These are phyloP conservation scores for Emergomyces pasteurianus DNA, from an alignment of 2,329 filamentous ascomycete genomes.

Conservation along the genomic window DNA sequence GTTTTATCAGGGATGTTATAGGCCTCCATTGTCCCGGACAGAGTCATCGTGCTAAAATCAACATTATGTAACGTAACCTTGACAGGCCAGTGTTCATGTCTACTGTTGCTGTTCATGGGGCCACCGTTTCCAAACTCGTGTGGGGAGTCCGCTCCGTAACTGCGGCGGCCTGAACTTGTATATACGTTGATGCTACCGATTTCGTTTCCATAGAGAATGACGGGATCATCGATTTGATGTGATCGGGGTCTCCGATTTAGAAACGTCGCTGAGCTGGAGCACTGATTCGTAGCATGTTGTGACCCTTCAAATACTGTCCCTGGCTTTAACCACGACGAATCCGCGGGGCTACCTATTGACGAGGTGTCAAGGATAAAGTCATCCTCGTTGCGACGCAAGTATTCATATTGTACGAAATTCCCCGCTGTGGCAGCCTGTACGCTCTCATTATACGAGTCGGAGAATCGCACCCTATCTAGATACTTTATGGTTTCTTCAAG, in stretches of 20 bases:
- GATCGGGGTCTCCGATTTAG: slow-evolving; percentile 19
- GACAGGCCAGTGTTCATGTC: slow-evolving; percentile 47
- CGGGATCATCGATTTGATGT: slow-evolving; percentile 20
- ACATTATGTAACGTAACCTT: slow-evolving; percentile 54
- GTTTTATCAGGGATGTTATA: slow-evolving; percentile 51
- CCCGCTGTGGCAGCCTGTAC: slow-evolving; percentile 41
- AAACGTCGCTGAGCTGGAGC: slow-evolving; percentile 16
- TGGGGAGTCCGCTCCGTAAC: slow-evolving; percentile 23
- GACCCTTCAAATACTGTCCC: slow-evolving; percentile 50
- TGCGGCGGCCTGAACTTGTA: slow-evolving; percentile 23
- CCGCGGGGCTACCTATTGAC: slow-evolving; percentile 38
- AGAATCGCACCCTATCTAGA: slow-evolving; percentile 46
- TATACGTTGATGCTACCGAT: slow-evolving; percentile 24
- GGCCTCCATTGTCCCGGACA: slow-evolving; percentile 58
- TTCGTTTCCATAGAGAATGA: slow-evolving; percentile 26
- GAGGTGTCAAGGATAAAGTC: slow-evolving; percentile 48
- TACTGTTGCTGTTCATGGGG: slow-evolving; percentile 1
- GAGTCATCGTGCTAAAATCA: slow-evolving; percentile 48
- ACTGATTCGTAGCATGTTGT: slow-evolving; percentile 42
- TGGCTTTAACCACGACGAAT: slow-evolving; percentile 50
- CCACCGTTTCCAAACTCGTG: slow-evolving; percentile 12
- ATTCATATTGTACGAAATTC: slow-evolving; percentile 42
- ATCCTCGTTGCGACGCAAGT: slow-evolving; percentile 39
- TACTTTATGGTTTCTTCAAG: slow-evolving; percentile 51
- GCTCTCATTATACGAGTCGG: slow-evolving; percentile 42